phyloP scores from a whole-genome alignment of 331 rosid genomes.

The Acacia pycnantha region DNA sequence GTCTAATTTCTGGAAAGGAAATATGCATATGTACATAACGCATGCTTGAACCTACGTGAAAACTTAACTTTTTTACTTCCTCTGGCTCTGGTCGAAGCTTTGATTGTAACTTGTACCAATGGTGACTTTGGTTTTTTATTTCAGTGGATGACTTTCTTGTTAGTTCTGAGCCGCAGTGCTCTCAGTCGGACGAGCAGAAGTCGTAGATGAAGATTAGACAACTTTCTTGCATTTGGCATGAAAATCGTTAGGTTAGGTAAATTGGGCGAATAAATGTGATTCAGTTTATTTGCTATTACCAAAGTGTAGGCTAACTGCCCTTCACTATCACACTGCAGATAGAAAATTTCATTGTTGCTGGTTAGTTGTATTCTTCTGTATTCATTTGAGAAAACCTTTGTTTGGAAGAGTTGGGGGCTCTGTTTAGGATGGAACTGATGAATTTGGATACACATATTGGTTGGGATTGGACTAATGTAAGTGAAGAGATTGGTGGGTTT shows the following conservation, averaged over 20 bases:
- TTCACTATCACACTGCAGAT: slow-evolving; percentile 25
- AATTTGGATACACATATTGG: neutral
- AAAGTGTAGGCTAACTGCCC: slow-evolving; percentile 29
- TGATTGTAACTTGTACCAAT: slow-evolving; percentile 14
- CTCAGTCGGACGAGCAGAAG: slow-evolving; percentile 70
- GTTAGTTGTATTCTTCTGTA: slow-evolving; percentile 4
- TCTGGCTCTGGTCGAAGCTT: neutral
- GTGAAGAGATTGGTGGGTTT: neutral
- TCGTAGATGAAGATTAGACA: slow-evolving; percentile 37
- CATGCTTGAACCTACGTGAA: neutral
- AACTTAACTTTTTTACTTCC: neutral
- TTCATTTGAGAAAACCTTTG: neutral
- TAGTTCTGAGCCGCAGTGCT: slow-evolving; percentile 57
- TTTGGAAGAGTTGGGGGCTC: neutral
- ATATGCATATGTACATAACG: neutral
- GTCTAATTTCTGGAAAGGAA: neutral
- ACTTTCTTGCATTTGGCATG: slow-evolving; percentile 19
- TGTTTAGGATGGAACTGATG: neutral
- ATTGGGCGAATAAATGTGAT: slow-evolving; percentile 24
- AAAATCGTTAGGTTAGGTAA: slow-evolving; percentile 31
- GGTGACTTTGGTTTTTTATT: slow-evolving; percentile 23
- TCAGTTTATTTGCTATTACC: slow-evolving; percentile 14
- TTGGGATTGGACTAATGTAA: neutral
- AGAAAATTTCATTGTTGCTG: slow-evolving; percentile 12
- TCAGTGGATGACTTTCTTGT: slow-evolving; percentile 84